Evolutionary conservation across 73 alveolate species (phyloP).

Genomic region (Paramecium pentaurelia): DNA sequence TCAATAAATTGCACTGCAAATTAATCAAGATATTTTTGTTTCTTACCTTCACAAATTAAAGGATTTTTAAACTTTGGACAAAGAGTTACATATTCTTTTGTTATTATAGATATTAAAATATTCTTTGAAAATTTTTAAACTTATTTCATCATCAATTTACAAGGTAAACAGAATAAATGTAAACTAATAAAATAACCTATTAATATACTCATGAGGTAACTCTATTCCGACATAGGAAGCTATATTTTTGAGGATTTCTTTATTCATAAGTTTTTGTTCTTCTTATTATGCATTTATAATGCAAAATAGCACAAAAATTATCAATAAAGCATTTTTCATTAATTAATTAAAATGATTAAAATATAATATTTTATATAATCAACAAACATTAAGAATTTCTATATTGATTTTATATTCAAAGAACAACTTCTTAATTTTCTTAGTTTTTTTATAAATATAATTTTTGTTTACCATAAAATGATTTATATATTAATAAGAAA

Average conservation of each 20-base stretch:
- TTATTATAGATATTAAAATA: neutral
- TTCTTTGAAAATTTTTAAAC: neutral
- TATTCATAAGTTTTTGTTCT: neutral
- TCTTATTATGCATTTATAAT: neutral
- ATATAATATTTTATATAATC: too few relatives aligned
- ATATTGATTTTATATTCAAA: too few relatives aligned
- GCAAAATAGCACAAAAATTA: neutral
- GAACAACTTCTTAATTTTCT: too few relatives aligned
- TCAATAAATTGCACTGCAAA: neutral
- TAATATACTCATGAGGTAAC: neutral
- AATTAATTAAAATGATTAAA: neutral
- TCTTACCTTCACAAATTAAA: neutral
- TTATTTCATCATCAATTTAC: neutral
- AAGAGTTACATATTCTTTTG: neutral
- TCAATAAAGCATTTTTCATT: neutral
- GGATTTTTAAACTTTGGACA: neutral
- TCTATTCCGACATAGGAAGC: neutral
- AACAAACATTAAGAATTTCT: too few relatives aligned
- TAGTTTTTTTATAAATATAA: too few relatives aligned
- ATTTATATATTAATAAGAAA: too few relatives aligned
- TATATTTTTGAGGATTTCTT: neutral
- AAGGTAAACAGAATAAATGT: neutral
- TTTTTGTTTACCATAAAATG: too few relatives aligned
- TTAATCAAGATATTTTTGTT: neutral
- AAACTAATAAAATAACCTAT: neutral